A percentile compares a stretch with the other conserved stretches of the same genome.
Evolutionary conservation across 2,329 filamentous ascomycete genomes (phyloP).

Genomic region (Hypocrella siamensis): DNA sequence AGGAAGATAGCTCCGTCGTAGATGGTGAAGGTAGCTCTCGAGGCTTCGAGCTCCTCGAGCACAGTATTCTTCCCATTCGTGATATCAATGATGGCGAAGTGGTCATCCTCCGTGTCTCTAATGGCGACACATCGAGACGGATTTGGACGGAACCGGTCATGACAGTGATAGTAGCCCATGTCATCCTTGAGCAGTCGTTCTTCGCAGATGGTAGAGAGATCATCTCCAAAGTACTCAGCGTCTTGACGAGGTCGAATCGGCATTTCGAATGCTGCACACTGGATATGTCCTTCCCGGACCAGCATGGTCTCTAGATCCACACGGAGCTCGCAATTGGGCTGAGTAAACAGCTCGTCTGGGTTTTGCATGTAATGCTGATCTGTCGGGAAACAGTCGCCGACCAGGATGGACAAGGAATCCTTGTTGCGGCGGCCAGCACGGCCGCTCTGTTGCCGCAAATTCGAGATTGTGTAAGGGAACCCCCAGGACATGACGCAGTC

Average conservation of each 20-base stretch:
- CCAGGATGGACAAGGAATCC: constrained; percentile 77
- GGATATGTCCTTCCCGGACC: constrained; percentile 81
- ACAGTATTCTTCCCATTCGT: constrained; percentile 71
- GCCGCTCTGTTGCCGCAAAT: constrained; percentile 86
- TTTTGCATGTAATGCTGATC: constrained; percentile 98
- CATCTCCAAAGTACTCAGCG: constrained; percentile 59
- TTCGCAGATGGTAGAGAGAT: constrained; percentile 53
- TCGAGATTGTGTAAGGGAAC: constrained; percentile 91
- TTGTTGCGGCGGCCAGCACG: constrained; percentile 83
- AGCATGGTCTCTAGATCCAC: constrained; percentile 88
- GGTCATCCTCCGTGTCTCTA: constrained; percentile 73
- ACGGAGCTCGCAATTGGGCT: constrained; percentile 76
- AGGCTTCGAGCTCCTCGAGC: constrained; percentile 90
- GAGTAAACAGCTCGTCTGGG: constrained; percentile 82
- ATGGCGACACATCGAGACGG: constrained; percentile 78
- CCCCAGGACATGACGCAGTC: constrained; percentile 90
- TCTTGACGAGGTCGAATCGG: constrained; percentile 72
- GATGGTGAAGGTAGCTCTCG: constrained; percentile 84
- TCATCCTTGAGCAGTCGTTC: constrained; percentile 61
- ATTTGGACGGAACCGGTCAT: constrained; percentile 71
- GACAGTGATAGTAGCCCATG: constrained; percentile 77
- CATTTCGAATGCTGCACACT: constrained; percentile 92
- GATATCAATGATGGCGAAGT: constrained; percentile 85
- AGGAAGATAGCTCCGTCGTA: constrained; percentile 96
- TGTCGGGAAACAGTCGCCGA: constrained; percentile 78